Evolutionary conservation across 164 flowering plant genomes (phyloP).

Genomic region (Stephania japonica): DNA sequence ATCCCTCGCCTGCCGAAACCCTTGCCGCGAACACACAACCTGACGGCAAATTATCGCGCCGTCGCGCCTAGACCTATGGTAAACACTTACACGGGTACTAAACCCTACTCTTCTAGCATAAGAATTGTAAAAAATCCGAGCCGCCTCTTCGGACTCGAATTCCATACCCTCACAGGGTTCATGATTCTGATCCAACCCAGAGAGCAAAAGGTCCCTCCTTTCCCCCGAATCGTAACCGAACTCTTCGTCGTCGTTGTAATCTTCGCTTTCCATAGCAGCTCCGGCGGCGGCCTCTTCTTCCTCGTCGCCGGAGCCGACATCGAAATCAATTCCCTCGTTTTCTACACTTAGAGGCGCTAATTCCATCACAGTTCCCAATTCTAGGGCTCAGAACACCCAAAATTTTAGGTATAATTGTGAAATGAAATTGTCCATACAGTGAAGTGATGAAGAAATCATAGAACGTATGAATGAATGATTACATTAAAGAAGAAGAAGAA

Average conservation of each 20-base stretch:
- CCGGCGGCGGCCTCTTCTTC: not conserved
- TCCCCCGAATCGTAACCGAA: not conserved
- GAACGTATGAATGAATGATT: not conserved
- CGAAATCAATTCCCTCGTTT: not conserved
- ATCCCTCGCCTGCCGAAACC: constrained; percentile 4
- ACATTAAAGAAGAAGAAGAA: not conserved
- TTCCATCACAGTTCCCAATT: not conserved
- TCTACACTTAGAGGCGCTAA: not conserved
- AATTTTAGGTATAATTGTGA: not conserved
- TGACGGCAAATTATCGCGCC: constrained; percentile 9
- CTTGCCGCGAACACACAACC: constrained; percentile 8
- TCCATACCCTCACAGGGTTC: constrained; percentile 25
- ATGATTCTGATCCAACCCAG: constrained; percentile 40
- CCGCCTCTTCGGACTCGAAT: constrained; percentile 29
- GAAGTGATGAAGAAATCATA: not conserved
- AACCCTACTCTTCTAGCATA: constrained; percentile 6
- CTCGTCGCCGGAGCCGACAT: constrained; percentile 6
- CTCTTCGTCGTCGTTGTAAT: not conserved
- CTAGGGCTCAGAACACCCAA: not conserved
- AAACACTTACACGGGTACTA: not conserved
- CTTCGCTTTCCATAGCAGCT: not conserved
- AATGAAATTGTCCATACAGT: not conserved
- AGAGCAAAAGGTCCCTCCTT: not conserved
- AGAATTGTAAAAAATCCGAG: constrained; percentile 4
- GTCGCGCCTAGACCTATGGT: constrained; percentile 7